A percentile compares a stretch with the other conserved stretches of the same genome.
phyloP scores from a whole-genome alignment of 306 rosid genomes.

The Coriaria nepalensis region DNA sequence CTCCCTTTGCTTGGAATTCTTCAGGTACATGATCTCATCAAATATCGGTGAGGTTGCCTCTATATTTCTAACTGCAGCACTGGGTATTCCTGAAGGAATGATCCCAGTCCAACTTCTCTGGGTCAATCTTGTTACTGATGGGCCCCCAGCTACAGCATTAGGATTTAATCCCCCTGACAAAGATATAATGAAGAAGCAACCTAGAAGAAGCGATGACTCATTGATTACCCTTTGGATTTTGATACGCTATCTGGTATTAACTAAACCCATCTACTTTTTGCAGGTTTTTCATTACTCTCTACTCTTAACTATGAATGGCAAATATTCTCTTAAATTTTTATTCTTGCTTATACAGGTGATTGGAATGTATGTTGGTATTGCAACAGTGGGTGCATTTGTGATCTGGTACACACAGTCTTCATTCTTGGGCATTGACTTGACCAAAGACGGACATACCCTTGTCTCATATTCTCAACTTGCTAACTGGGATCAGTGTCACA shows the following conservation, averaged over 20 bases:
- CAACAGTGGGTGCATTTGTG: conserved; percentile 79
- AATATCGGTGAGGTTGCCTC: conserved; percentile 82
- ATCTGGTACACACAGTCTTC: conserved; percentile 81
- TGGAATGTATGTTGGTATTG: conserved; percentile 70
- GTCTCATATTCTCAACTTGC: conserved; percentile 85
- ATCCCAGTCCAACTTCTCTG: conserved; percentile 97
- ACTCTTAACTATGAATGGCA: no score
- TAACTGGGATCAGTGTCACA: conserved; percentile 69
- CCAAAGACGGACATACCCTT: conserved; percentile 71
- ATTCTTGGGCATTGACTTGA: conserved; percentile 77
- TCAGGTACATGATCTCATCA: conserved; percentile 85
- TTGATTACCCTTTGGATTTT: conserved; percentile 77
- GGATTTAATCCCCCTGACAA: conserved; percentile 92
- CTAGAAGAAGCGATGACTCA: conserved; percentile 68
- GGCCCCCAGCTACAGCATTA: conserved; percentile 95
- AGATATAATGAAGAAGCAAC: conserved; percentile 85
- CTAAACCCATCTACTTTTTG: not conserved
- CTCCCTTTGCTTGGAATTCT: not conserved
- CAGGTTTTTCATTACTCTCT: no score
- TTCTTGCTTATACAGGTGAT: conserved; percentile 42
- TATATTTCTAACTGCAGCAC: conserved; percentile 77
- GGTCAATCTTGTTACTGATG: conserved; percentile 98
- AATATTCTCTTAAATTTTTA: no score
- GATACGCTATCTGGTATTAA: conserved; percentile 76
- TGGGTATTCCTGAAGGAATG: conserved; percentile 95